Evolutionary conservation across 176 grass and related monocot genomes (phyloP).

Genomic region (Luzula sylvatica): DNA sequence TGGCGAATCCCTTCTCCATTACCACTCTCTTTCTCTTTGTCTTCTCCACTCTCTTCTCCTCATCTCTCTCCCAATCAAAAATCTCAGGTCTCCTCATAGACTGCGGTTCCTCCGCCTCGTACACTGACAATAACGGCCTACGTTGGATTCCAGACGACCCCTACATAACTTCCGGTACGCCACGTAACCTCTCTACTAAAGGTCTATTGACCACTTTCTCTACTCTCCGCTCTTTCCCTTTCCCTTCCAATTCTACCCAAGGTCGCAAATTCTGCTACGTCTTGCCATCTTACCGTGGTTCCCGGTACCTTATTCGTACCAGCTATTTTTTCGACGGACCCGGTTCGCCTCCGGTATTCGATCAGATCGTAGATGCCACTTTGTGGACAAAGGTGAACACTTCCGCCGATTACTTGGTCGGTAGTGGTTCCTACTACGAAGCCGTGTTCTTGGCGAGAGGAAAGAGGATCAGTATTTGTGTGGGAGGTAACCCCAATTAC

Average conservation of each 20-base stretch:
- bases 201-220: slow-evolving; percentile 50
- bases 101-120: slow-evolving; percentile 33
- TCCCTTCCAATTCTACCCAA: neutral
- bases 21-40: slow-evolving; percentile 48
- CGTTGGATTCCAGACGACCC: slow-evolving; percentile 34
- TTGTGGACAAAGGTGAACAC: slow-evolving; percentile 82
- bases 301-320: slow-evolving; percentile 71
- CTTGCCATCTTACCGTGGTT: slow-evolving; percentile 33
- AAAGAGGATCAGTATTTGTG: slow-evolving; percentile 50
- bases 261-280: slow-evolving; percentile 65
- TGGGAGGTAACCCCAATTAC: slow-evolving; percentile 53
- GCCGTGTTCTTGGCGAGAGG: slow-evolving; percentile 55
- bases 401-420: slow-evolving; percentile 41
- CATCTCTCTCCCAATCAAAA: slow-evolving; percentile 41
- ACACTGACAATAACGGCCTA: slow-evolving; percentile 30
- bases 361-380: slow-evolving; percentile 70
- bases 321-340: slow-evolving; percentile 59
- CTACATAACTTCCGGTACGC: slow-evolving; percentile 35
- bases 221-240: slow-evolving; percentile 58
- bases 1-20: slow-evolving; percentile 85
- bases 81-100: slow-evolving; percentile 49
- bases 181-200: slow-evolving; percentile 18
- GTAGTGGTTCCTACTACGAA: slow-evolving; percentile 76
- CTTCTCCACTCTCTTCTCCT: slow-evolving; percentile 61
- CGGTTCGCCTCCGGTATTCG: slow-evolving; percentile 42